These are phyloP conservation scores for Fusarium sublunatum DNA, from an alignment of 2,329 filamentous ascomycete species.

Conservation along the genomic window DNA sequence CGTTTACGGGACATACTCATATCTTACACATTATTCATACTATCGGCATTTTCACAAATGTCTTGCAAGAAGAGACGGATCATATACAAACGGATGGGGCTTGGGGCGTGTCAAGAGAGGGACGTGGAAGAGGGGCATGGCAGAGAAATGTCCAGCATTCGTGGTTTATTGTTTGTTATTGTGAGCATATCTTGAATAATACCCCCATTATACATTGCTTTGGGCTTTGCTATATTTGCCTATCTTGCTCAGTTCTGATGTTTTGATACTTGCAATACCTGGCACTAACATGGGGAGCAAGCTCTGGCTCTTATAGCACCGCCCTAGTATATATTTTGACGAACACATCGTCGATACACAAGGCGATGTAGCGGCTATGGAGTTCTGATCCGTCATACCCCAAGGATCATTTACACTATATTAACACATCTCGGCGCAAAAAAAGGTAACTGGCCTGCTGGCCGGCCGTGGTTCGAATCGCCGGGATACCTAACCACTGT, in stretches of 20 bases:
- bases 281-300: too few species aligned
- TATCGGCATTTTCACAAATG: constrained; percentile 26
- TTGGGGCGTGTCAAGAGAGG: constrained; percentile 22
- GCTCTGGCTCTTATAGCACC: too few species aligned
- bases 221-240: background rate
- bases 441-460: constrained; percentile 1
- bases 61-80: constrained; percentile 26
- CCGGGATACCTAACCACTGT: too few species aligned
- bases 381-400: background rate
- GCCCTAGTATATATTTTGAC: too few species aligned
- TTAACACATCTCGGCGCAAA: background rate
- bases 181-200: constrained; percentile 47
- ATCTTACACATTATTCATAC: constrained; percentile 28
- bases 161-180: constrained; percentile 42
- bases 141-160: constrained; percentile 35
- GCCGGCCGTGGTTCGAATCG: background rate
- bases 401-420: background rate
- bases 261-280: background rate
- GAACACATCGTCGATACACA: too few species aligned
- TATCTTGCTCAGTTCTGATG: background rate
- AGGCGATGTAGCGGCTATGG: background rate
- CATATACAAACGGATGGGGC: constrained; percentile 29
- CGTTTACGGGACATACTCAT: constrained; percentile 30
- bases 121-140: constrained; percentile 13
- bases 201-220: constrained; percentile 41